Evolutionary conservation across 495 filamentous ascomycete genomes (phyloP), one percentile per base, ranked within the genome.

Genomic region (Symbiotaphrina buchneri): DNA sequence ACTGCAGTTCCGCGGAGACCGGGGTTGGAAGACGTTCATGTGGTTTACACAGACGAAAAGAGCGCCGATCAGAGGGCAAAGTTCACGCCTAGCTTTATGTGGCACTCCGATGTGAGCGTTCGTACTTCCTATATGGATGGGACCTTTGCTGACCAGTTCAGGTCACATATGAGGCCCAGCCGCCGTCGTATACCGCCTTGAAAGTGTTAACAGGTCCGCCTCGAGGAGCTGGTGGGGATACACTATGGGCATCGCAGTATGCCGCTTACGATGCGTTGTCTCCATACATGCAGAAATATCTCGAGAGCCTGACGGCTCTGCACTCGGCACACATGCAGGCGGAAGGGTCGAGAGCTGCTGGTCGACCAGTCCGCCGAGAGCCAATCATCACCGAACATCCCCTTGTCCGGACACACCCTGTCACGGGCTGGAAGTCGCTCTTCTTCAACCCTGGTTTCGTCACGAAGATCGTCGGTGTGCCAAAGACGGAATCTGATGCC

Each of bases 391-490:
- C 64, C 0, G 54, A 71, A 29, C 78, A 85, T 35, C 77, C 77
- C 6, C 54, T 84, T 4, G 61, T 84, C 26, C 57, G 75, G 2
- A 60, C 76, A 10, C 65, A 87, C 36, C 77, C 75, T 2, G 75
- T 71, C 1, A 82, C 77, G 0, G 75, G 76, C 20, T 68, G 76
- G 57, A 84, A 81, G 46, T 72, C 73, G 14, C 56, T 87, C 5
- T 87, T 77, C 44, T 55, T 79, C 43, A 82, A 82, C 45, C 74
- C 73, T 3, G 78, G 78, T 18, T 87, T 84, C 47, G 73, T 79
- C 32, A 82, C 69, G 40, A 61, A 65, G 30, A 77, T 84, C 34
- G 55, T 76, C 14, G 78, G 79, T 0, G 46, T 84, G 11, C 73
- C 74, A 28, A 68, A 73, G 20, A 60, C 59, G 33, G 74, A 81